These are phyloP conservation scores for Phytophthora ohioensis DNA, from an alignment of 352 stramenopile genomes.

Conservation along the genomic window DNA sequence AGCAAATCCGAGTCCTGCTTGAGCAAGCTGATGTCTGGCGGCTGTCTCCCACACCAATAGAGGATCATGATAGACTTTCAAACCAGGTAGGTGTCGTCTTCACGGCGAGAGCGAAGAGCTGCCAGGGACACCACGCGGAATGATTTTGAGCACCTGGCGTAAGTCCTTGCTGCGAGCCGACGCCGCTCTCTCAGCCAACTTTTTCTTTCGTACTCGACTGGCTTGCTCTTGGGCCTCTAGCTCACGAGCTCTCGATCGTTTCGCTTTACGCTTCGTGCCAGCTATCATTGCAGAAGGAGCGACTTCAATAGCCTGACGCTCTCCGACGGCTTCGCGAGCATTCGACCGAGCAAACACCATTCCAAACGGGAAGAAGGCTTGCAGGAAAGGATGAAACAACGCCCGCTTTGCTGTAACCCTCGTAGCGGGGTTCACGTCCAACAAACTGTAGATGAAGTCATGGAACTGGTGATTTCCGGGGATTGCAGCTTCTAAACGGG, in stretches of 20 bases:
- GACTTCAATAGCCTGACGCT: neutral
- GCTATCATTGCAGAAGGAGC: constrained; percentile 6
- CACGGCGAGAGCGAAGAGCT: constrained; percentile 32
- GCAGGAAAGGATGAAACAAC: constrained; percentile 77
- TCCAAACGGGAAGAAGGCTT: constrained; percentile 72
- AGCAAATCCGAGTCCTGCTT: constrained; percentile 17
- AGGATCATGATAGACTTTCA: constrained; percentile 7
- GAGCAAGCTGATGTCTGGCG: constrained; percentile 4
- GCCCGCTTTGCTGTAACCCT: constrained; percentile 58
- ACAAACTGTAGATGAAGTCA: constrained; percentile 60
- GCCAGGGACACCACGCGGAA: constrained; percentile 24
- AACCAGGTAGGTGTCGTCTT: constrained; percentile 5
- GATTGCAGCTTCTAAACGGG: constrained; percentile 43
- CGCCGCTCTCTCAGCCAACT: constrained; percentile 18
- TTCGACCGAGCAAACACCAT: constrained; percentile 53
- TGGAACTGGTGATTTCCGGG: constrained; percentile 47
- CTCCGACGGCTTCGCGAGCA: constrained; percentile 4
- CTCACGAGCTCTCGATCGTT: constrained; percentile 11
- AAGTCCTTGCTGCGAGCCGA: constrained; percentile 41
- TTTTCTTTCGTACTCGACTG: constrained; percentile 28
- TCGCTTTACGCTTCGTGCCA: constrained; percentile 30
- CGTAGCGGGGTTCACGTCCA: constrained; percentile 58
- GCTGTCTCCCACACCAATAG: neutral
- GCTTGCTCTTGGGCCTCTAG: constrained; percentile 9
- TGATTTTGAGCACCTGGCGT: constrained; percentile 43